These are phyloP conservation scores for Fraxinus sp. DNA, from an alignment of 305 asterid species.

Conservation along the genomic window DNA sequence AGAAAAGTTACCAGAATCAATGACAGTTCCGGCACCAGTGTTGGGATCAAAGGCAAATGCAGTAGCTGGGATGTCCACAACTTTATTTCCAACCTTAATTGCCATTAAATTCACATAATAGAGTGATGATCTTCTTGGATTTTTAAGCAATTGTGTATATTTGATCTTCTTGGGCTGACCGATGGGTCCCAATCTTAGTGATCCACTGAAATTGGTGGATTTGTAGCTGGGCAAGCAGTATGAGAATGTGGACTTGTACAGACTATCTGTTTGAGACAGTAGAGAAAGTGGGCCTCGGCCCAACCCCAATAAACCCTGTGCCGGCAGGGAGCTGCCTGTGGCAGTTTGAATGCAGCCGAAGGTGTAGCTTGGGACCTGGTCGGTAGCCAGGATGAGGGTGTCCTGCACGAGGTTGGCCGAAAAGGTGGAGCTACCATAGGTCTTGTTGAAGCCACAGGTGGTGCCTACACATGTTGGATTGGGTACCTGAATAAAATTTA, in stretches of 20 bases:
- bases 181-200: constrained; percentile 61
- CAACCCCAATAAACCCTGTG: constrained; percentile 73
- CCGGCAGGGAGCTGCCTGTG: constrained; percentile 57
- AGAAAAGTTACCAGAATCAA: constrained; percentile 60
- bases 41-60: constrained; percentile 64
- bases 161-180: constrained; percentile 73
- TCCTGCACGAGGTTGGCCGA: constrained; percentile 59
- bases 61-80: constrained; percentile 46
- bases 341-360: constrained; percentile 66
- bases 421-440: constrained; percentile 68
- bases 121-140: constrained; percentile 69
- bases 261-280: constrained; percentile 46
- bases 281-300: constrained; percentile 79
- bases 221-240: constrained; percentile 82
- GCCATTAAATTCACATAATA: constrained; percentile 73
- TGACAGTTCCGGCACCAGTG: constrained; percentile 74
- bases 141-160: constrained; percentile 60
- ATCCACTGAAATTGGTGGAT: constrained; percentile 59
- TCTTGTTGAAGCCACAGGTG: constrained; percentile 58
- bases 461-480: constrained; percentile 54
- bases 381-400: constrained; percentile 56
- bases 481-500: constrained; percentile 47
- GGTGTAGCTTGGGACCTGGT: constrained; percentile 48
- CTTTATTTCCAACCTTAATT: constrained; percentile 55
- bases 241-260: constrained; percentile 76